Conservation (phyloP, 148 eudicot species). For the Tetragonia tetragonoides region DNA sequence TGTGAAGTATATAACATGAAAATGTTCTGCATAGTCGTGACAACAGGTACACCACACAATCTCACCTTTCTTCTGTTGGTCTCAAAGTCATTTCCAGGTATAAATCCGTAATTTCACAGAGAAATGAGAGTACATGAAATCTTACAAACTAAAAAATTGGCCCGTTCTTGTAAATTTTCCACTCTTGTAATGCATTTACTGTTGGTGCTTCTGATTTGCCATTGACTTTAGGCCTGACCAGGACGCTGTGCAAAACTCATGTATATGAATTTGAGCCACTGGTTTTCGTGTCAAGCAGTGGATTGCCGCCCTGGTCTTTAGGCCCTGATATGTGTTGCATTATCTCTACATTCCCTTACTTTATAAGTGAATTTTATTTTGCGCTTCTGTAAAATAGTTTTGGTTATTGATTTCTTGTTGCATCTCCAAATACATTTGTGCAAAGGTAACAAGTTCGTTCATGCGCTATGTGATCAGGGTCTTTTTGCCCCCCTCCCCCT, state of each 20-base stretch:
- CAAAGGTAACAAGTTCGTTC: no score
- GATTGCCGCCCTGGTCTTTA: background rate
- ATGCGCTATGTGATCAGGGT: no score
- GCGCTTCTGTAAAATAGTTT: no score
- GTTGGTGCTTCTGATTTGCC: background rate
- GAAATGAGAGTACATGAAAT: slow-evolving; percentile 2
- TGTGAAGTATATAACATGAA: slow-evolving; percentile 18
- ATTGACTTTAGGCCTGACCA: background rate
- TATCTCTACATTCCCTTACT: background rate
- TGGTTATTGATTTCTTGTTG: no score
- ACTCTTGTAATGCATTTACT: background rate
- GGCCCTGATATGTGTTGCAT: background rate
- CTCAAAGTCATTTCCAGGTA: slow-evolving; percentile 14
- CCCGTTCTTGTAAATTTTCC: slow-evolving; percentile 17
- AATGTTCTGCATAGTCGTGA: slow-evolving; percentile 15
- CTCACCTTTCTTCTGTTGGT: slow-evolving; percentile 5
- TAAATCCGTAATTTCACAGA: slow-evolving; percentile 15
- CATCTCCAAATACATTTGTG: no score
- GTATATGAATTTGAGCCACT: slow-evolving; percentile 25
- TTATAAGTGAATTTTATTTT: background rate
- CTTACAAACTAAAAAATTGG: background rate
- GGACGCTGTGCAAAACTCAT: slow-evolving; percentile 9
- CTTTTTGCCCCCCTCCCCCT: no score
- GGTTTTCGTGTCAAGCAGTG: slow-evolving; percentile 6
- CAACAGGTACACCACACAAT: slow-evolving; percentile 19